phyloP scores from a whole-genome alignment of 2,329 filamentous ascomycete genomes.

The Alternaria alternata region DNA sequence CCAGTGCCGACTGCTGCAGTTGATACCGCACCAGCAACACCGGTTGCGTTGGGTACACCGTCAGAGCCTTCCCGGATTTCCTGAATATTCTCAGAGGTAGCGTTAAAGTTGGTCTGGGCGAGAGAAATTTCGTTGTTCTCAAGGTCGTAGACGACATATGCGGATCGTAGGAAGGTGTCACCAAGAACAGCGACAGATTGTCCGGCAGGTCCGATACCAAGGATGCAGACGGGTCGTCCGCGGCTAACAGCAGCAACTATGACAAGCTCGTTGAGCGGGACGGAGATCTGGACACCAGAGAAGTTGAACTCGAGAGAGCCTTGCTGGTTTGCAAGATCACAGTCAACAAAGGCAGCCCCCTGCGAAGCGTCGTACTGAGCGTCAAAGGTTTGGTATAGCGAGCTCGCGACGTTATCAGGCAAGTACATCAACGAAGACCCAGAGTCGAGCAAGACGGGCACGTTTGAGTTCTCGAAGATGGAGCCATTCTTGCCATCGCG shows the following conservation, averaged over 20 bases:
- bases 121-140: constrained; percentile 67
- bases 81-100: constrained; percentile 57
- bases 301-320: constrained; percentile 66
- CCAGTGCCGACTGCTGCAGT: constrained; percentile 54
- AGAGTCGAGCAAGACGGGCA: constrained; percentile 74
- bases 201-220: constrained; percentile 60
- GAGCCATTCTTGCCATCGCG: constrained; percentile 53
- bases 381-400: constrained; percentile 52
- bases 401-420: constrained; percentile 65
- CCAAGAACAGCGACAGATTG: constrained; percentile 62
- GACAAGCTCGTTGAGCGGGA: constrained; percentile 65
- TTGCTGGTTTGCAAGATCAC: constrained; percentile 58
- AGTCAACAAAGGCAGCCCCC: constrained; percentile 62
- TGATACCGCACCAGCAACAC: constrained; percentile 61
- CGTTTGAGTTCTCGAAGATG: constrained; percentile 53
- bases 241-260: constrained; percentile 57
- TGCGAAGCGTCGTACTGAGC: constrained; percentile 53
- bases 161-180: constrained; percentile 69
- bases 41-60: constrained; percentile 62
- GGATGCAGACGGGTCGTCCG: constrained; percentile 55
- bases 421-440: constrained; percentile 77
- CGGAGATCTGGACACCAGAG: constrained; percentile 62
- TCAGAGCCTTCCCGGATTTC: constrained; percentile 62
- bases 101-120: constrained; percentile 68
- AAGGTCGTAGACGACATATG: constrained; percentile 70